Evolutionary conservation across 2,329 filamentous ascomycete species (phyloP).

Genomic region (Colletotrichum nymphaeae): DNA sequence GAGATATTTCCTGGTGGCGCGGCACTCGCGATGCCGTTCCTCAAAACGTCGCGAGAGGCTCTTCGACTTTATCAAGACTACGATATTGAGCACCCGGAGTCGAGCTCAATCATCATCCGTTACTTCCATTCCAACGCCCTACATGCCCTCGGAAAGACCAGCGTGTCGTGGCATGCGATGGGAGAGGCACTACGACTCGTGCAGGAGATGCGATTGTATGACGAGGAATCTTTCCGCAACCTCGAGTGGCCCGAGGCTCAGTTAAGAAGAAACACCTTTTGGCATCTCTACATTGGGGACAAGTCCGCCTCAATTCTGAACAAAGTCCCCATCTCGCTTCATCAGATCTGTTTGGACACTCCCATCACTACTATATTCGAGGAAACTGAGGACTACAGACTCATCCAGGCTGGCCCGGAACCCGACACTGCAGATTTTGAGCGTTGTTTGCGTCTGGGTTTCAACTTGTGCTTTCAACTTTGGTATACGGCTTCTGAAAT

Average conservation of each 20-base stretch:
- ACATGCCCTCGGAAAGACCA: slow-evolving; percentile 54
- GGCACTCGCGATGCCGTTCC: slow-evolving; percentile 49
- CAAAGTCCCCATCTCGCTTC: slow-evolving; percentile 55
- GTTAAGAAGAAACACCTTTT: slow-evolving; percentile 49
- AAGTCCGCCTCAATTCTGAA: slow-evolving; percentile 54
- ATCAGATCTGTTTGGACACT: slow-evolving; percentile 54
- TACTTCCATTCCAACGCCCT: slow-evolving; percentile 59
- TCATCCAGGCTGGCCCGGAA: neutral
- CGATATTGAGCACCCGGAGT: slow-evolving; percentile 54
- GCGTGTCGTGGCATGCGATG: slow-evolving; percentile 58
- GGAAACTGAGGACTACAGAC: neutral
- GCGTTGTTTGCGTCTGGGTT: neutral
- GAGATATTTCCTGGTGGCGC: slow-evolving; percentile 53
- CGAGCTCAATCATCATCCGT: slow-evolving; percentile 55
- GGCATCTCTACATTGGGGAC: slow-evolving; percentile 54
- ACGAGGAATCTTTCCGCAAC: slow-evolving; percentile 50
- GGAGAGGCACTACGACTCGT: slow-evolving; percentile 55
- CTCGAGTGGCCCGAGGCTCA: slow-evolving; percentile 51
- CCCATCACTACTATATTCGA: slow-evolving; percentile 48
- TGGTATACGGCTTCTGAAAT: slow-evolving; percentile 26
- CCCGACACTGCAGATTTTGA: neutral
- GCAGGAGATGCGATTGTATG: slow-evolving; percentile 55
- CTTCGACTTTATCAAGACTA: slow-evolving; percentile 52
- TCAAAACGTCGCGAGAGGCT: slow-evolving; percentile 51
- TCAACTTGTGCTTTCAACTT: neutral